Percentiles rank a stretch among this genome's conserved stretches.
phyloP scores from a whole-genome alignment of 768 basidiomycete species.

The Amanita subjunquillea region DNA sequence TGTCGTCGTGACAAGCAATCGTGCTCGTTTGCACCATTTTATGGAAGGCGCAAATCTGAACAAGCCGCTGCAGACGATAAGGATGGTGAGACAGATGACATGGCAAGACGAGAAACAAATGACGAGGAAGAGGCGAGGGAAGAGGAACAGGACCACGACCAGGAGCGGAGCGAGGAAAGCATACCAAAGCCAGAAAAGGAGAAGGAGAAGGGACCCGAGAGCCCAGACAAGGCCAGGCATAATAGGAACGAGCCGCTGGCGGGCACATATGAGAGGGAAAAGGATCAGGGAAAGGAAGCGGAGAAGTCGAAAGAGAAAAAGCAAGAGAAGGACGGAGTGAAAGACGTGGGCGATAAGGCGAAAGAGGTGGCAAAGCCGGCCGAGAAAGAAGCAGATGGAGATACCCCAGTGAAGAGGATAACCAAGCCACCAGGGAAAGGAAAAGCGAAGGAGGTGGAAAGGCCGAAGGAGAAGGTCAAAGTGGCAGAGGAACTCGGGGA shows the following conservation, averaged over 20 bases:
- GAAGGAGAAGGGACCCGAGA: too few species aligned
- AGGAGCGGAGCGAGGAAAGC: neutral
- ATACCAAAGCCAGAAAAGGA: neutral
- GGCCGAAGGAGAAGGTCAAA: neutral
- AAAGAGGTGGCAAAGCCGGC: neutral
- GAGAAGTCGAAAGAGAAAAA: neutral
- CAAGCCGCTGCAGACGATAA: neutral
- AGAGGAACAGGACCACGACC: neutral
- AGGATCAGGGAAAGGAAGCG: neutral
- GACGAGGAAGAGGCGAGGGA: neutral
- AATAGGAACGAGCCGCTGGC: too few species aligned
- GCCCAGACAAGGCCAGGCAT: too few species aligned
- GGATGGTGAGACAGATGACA: neutral
- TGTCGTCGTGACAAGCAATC: conserved; percentile 4
- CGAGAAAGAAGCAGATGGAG: neutral
- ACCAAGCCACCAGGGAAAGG: neutral
- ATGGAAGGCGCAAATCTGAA: neutral
- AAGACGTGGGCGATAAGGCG: neutral
- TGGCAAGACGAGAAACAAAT: neutral
- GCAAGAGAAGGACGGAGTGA: neutral
- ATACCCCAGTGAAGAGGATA: too few species aligned
- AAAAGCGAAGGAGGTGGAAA: neutral
- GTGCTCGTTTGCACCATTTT: conserved; percentile 1
- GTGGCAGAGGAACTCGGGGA: neutral
- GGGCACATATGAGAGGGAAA: neutral